phyloP scores from a whole-genome alignment of 2,329 filamentous ascomycete genomes.

The Westerdykella aurantiaca region DNA sequence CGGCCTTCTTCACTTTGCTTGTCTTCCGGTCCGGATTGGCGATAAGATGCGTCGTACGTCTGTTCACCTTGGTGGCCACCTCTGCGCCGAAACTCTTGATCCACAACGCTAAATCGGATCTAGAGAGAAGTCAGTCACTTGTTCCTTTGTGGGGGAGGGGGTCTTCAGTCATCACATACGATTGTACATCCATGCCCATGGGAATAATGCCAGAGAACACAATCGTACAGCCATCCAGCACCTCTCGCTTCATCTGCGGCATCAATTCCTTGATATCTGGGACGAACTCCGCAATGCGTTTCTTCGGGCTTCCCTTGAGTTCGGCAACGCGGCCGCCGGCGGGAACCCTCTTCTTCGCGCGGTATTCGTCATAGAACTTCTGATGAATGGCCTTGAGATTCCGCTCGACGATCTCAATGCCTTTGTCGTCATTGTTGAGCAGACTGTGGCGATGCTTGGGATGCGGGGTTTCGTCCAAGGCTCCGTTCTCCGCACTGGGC shows the following conservation, averaged over 20 bases:
- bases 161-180: constrained; percentile 41
- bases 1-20: constrained; percentile 83
- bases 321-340: constrained; percentile 45
- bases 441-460: constrained; percentile 63
- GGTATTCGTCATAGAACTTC: constrained; percentile 79
- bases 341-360: constrained; percentile 45
- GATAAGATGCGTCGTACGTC: constrained; percentile 62
- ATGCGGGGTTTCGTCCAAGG: constrained; percentile 25
- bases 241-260: constrained; percentile 68
- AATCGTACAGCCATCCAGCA: constrained; percentile 69
- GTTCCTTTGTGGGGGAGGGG: background rate
- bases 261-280: constrained; percentile 86
- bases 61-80: constrained; percentile 54
- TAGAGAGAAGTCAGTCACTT: constrained; percentile 21
- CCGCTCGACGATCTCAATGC: constrained; percentile 69
- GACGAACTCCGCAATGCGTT: constrained; percentile 51
- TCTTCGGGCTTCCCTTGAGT: constrained; percentile 47
- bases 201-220: constrained; percentile 90
- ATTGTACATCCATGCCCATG: constrained; percentile 67
- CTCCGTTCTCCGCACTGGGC: constrained; percentile 36
- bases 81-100: constrained; percentile 78
- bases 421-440: constrained; percentile 80
- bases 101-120: constrained; percentile 81
- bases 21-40: constrained; percentile 68
- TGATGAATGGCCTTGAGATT: constrained; percentile 71